These are phyloP conservation scores for Ophiostoma quercus DNA, from an alignment of 2,329 filamentous ascomycete genomes.

Conservation along the genomic window DNA sequence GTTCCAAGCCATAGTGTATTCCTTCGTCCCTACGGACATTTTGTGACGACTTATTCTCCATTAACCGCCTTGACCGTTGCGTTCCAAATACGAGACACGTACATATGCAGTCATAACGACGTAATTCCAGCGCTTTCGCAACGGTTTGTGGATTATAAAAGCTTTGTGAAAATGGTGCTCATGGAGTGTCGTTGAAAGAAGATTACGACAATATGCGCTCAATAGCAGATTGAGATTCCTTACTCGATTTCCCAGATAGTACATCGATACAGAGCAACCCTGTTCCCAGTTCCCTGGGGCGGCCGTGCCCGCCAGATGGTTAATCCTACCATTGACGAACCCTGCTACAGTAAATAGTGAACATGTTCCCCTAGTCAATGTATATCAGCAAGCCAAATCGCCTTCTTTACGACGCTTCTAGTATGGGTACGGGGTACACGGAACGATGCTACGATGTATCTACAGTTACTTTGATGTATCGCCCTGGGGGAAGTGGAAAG, in stretches of 20 bases:
- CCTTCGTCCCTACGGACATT: neutral
- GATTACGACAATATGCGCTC: neutral
- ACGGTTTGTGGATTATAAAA: neutral
- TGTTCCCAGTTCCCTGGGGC: neutral
- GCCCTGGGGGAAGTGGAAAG: neutral
- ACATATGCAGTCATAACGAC: conserved; percentile 1
- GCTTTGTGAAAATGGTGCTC: neutral
- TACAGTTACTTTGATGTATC: neutral
- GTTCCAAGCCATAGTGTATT: neutral
- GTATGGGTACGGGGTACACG: neutral
- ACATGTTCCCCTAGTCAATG: neutral
- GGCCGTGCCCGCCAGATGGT: neutral
- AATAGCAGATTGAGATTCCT: neutral
- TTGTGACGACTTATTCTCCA: conserved; percentile 1
- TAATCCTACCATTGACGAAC: conserved; percentile 8
- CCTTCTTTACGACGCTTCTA: conserved; percentile 1
- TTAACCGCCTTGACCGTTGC: neutral
- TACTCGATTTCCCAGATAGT: neutral
- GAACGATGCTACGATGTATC: neutral
- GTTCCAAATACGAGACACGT: neutral
- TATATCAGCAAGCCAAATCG: neutral
- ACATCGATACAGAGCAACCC: neutral
- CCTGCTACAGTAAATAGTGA: neutral
- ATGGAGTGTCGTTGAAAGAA: neutral
- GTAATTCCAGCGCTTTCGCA: neutral